Evolutionary conservation across 1,284 basidiomycete species (phyloP), one percentile per base, ranked within the genome.

Genomic region (Sutorius eximius): DNA sequence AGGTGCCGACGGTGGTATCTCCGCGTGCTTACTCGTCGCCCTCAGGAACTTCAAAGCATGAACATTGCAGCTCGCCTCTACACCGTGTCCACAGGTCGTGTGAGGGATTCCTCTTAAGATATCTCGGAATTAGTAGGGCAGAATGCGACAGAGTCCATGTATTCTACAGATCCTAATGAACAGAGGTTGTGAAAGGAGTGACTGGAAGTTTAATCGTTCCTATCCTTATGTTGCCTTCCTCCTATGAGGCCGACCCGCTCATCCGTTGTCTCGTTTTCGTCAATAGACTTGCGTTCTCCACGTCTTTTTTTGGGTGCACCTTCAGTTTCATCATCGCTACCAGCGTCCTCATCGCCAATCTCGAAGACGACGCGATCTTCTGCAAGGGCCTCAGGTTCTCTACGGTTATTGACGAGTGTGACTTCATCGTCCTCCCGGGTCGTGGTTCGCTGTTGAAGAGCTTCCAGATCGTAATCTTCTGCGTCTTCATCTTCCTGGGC

Each of bases 401-500:
- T 70, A 59, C 77, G 70, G 59, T 76, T 70, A 48, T 82, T 85
- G 38, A 87, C 85, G n/a, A 88, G 79, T 7, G 85, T 87, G 1
- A 80, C 80, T 30, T 84, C 81, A 53, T 85, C 84, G 4, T 85
- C 82, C 32, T 83, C 81, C 38, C 79, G 77, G 7, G 73, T 71
- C 53, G 73, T 68, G 24, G 77, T 77, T 46, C 84, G 82, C 48
- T 66, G 77, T 68, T 82, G 84, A 57, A 87, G 76, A n/a, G 83
- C 75, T 61, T 91, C 91, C 37, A 93, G 80, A 66, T 95, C 94
- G 68, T 95, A 96, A 68, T 95, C 91, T 66, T 95, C 93, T 0
- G 92, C 94, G 60, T 96, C 94, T 65, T 87, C 85, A 71, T 97
- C 93, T 73, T 97, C 89, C 77, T 93, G 86, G 30, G 89, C 89